Percentiles rank a stretch among this genome's conserved stretches.
phyloP scores from a whole-genome alignment of 2,329 filamentous ascomycete species.

The Hysterium pulicare region DNA sequence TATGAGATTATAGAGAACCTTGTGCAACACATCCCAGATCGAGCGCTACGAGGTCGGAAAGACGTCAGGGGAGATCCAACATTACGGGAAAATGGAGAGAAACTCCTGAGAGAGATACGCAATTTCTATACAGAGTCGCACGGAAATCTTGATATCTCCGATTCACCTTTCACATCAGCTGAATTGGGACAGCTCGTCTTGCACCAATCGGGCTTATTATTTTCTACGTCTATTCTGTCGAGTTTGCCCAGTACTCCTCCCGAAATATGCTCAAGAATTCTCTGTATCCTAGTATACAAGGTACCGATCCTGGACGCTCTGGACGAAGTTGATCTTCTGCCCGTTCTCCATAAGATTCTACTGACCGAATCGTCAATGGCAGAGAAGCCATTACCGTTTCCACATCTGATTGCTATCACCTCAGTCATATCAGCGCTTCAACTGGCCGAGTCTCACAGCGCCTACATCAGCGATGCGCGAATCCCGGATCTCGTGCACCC shows the following conservation, averaged over 20 bases:
- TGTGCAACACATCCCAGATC: constrained; percentile 35
- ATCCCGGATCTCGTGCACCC: constrained; percentile 62
- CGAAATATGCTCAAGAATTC: constrained; percentile 29
- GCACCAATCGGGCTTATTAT: constrained; percentile 27
- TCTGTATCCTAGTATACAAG: constrained; percentile 34
- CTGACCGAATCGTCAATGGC: constrained; percentile 1
- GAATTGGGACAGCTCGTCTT: constrained; percentile 27
- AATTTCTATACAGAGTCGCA: constrained; percentile 36
- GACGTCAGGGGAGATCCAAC: constrained; percentile 7
- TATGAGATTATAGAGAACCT: constrained; percentile 38
- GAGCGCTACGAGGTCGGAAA: constrained; percentile 20
- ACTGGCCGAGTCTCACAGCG: constrained; percentile 17
- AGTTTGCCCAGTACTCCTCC: constrained; percentile 10
- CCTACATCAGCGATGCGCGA: constrained; percentile 39
- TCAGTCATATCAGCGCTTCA: constrained; percentile 33
- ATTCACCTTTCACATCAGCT: constrained; percentile 23
- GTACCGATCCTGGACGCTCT: constrained; percentile 21
- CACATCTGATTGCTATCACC: constrained; percentile 29
- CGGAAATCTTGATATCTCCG: constrained; percentile 30
- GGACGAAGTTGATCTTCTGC: constrained; percentile 23
- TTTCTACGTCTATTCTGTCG: constrained; percentile 19
- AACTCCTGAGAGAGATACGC: constrained; percentile 19
- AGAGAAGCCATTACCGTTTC: constrained; percentile 17
- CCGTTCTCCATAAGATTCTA: constrained; percentile 22
- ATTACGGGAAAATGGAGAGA: constrained; percentile 6